These are phyloP conservation scores for Microsporum canis DNA, from an alignment of 2,329 filamentous ascomycete species.

Conservation along the genomic window DNA sequence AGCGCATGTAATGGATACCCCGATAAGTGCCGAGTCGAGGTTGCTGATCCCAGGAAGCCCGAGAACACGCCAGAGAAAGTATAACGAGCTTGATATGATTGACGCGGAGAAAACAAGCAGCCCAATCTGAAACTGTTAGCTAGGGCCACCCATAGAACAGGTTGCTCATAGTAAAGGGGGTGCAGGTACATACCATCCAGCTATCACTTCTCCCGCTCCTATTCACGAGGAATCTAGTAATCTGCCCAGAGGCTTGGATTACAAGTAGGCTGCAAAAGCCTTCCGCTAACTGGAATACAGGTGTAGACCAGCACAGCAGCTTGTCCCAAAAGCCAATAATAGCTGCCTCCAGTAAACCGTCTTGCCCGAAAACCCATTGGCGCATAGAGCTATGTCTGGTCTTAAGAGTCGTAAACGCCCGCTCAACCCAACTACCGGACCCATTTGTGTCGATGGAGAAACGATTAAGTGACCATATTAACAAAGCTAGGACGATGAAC, in stretches of 20 bases:
- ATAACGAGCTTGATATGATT: constrained; percentile 83
- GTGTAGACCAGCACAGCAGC: constrained; percentile 76
- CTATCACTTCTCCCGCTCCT: constrained; percentile 76
- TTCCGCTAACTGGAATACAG: constrained; percentile 86
- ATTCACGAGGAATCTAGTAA: constrained; percentile 91
- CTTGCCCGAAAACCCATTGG: constrained; percentile 81
- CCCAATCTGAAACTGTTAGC: constrained; percentile 52
- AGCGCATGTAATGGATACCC: constrained; percentile 80
- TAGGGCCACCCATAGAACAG: not conserved
- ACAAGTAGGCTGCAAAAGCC: constrained; percentile 94
- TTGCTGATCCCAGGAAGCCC: constrained; percentile 90
- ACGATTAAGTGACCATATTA: constrained; percentile 92
- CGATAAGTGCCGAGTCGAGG: constrained; percentile 83
- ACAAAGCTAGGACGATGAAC: constrained; percentile 68
- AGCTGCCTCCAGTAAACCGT: constrained; percentile 67
- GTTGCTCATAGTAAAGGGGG: not conserved
- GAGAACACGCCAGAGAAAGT: constrained; percentile 91
- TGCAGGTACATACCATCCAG: constrained; percentile 64
- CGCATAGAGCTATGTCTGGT: constrained; percentile 51
- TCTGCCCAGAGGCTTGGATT: constrained; percentile 88
- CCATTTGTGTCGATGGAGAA: constrained; percentile 79
- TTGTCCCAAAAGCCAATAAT: constrained; percentile 84
- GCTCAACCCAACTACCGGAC: constrained; percentile 64
- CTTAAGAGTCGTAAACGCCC: constrained; percentile 59
- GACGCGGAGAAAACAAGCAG: constrained; percentile 80